Evolutionary conservation across 2,329 filamentous ascomycete species (phyloP).

Genomic region (Sporothrix variecibatus): DNA sequence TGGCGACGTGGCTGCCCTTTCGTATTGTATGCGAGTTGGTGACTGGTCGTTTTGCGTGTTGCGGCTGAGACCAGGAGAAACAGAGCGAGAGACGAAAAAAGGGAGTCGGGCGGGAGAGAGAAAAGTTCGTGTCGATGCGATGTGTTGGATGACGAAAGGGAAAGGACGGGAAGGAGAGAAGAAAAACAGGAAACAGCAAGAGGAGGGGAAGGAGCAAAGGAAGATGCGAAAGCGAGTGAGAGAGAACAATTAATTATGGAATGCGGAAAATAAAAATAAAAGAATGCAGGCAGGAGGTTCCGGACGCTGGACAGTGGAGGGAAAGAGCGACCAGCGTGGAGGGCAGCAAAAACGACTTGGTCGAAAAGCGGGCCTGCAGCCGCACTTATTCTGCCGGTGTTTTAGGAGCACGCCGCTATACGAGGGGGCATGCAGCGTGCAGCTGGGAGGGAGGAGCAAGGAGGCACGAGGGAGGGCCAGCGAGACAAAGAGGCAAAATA

Average conservation of each 20-base stretch:
- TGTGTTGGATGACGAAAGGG: background rate
- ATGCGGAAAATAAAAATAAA: slow-evolving; percentile 7
- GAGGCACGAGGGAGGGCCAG: background rate
- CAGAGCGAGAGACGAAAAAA: background rate
- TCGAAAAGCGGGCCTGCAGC: slow-evolving; percentile 22
- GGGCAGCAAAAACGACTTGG: background rate
- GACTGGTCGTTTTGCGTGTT: background rate
- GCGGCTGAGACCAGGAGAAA: background rate
- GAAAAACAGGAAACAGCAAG: background rate
- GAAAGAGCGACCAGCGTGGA: slow-evolving; percentile 9
- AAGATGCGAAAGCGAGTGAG: background rate
- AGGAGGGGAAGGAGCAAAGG: background rate
- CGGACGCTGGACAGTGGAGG: slow-evolving; percentile 3
- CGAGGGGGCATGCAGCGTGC: slow-evolving; percentile 18
- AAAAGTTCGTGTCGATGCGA: slow-evolving; percentile 8
- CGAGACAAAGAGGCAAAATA: slow-evolving; percentile 10
- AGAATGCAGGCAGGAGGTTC: background rate
- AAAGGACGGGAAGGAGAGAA: background rate
- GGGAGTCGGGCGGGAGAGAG: background rate
- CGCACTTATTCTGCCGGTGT: slow-evolving; percentile 26
- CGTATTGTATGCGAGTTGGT: background rate
- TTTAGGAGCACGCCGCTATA: slow-evolving; percentile 24
- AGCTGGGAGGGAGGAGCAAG: background rate
- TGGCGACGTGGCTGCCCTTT: slow-evolving; percentile 14
- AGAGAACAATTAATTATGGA: background rate